A percentile compares a stretch with the other conserved stretches of the same genome.
phyloP scores from a whole-genome alignment of 805 yeast species.

The Wickerhamomyces silvicola region DNA sequence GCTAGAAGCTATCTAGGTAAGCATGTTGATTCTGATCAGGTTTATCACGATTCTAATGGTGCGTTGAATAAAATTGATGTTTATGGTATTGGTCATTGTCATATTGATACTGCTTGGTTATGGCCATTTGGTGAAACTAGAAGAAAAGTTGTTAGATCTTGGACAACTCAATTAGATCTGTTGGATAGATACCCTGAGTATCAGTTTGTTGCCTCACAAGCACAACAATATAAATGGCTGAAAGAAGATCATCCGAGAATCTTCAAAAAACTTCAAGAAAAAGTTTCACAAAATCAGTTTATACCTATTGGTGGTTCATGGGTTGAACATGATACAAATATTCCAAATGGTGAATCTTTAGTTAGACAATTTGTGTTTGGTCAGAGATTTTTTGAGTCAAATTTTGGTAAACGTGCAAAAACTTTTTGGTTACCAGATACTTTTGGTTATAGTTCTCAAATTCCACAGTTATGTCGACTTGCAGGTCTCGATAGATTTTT shows the following conservation, averaged over 20 bases:
- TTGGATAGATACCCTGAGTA: slow-evolving; percentile 89
- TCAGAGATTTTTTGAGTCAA: slow-evolving; percentile 72
- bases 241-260: slow-evolving; percentile 80
- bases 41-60: slow-evolving; percentile 40
- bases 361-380: slow-evolving; percentile 87
- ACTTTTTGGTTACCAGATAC: slow-evolving; percentile 97
- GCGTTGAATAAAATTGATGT: slow-evolving; percentile 46
- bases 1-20: slow-evolving; percentile 61
- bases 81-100: slow-evolving; percentile 89
- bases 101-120: slow-evolving; percentile 96
- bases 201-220: slow-evolving; percentile 91
- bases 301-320: slow-evolving; percentile 94
- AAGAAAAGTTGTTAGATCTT: slow-evolving; percentile 86
- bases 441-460: slow-evolving; percentile 91
- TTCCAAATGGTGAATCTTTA: slow-evolving; percentile 91
- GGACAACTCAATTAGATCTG: slow-evolving; percentile 87
- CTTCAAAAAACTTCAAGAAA: slow-evolving; percentile 50
- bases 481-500: slow-evolving; percentile 80
- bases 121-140: slow-evolving; percentile 99
- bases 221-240: slow-evolving; percentile 94
- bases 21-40: slow-evolving; percentile 57
- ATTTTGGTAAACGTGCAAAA: slow-evolving; percentile 71
- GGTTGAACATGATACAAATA: slow-evolving; percentile 96
- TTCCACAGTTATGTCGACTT: slow-evolving; percentile 87
- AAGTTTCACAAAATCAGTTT: slow-evolving; percentile 66